phyloP scores from a whole-genome alignment of 2,329 filamentous ascomycete species.

The Penicillium sclerotigenum region DNA sequence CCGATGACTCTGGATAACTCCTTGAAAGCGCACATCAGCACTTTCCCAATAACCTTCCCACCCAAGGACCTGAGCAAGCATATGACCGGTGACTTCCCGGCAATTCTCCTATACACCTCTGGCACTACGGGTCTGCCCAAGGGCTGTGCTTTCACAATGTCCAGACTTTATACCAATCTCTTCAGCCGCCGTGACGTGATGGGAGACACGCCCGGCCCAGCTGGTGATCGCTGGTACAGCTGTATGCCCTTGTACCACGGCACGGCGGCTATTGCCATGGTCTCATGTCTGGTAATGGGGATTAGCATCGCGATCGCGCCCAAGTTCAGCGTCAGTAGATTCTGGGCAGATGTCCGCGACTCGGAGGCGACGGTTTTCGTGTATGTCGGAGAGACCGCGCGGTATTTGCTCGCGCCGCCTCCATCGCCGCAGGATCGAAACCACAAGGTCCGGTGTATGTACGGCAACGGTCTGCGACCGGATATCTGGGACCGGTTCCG shows the following conservation, averaged over 20 bases:
- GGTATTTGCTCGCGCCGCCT: conserved; percentile 68
- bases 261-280: conserved; percentile 62
- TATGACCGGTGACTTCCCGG: conserved; percentile 54
- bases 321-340: conserved; percentile 63
- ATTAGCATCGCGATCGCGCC: conserved; percentile 42
- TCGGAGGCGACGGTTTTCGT: conserved; percentile 67
- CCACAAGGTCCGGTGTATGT: conserved; percentile 47
- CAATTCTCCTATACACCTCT: conserved; percentile 69
- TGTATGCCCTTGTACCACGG: conserved; percentile 78
- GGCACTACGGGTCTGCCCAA: conserved; percentile 76
- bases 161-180: conserved; percentile 44
- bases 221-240: conserved; percentile 64
- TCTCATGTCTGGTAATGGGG: conserved; percentile 55
- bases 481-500: conserved; percentile 54
- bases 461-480: conserved; percentile 49
- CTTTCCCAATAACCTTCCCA: conserved; percentile 51
- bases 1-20: conserved; percentile 53
- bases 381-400: conserved; percentile 74
- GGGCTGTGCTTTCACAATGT: conserved; percentile 60
- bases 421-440: conserved; percentile 44
- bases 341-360: conserved; percentile 70
- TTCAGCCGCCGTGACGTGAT: conserved; percentile 34
- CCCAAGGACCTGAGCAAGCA: conserved; percentile 54
- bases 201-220: conserved; percentile 27
- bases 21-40: conserved; percentile 48